Conservation (phyloP, 306 rosid species). For the Spatholobus suberectus region DNA sequence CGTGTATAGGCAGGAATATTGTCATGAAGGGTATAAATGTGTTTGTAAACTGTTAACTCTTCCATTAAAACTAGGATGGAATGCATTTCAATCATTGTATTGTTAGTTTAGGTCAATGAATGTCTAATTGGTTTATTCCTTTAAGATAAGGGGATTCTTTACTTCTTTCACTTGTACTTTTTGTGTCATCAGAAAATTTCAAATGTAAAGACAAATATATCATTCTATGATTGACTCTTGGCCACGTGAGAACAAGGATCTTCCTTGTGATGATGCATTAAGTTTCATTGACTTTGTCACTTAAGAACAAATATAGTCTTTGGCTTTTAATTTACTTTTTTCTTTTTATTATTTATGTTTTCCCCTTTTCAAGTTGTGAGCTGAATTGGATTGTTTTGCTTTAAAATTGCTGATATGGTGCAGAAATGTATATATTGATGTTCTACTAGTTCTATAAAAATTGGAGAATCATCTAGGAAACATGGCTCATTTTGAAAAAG, state of each 20-base stretch:
- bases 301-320: not conserved
- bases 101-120: not conserved
- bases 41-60: not conserved
- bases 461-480: slow-evolving; percentile 42
- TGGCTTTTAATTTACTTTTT: slow-evolving; percentile 17
- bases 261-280: not conserved
- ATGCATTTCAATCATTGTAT: slow-evolving; percentile 2
- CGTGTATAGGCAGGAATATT: not conserved
- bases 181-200: not conserved
- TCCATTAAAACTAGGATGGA: not conserved
- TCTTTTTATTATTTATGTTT: not conserved
- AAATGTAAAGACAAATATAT: not conserved
- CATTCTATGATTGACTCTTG: not conserved
- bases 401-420: slow-evolving; percentile 6
- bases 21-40: not conserved
- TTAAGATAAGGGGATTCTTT: not conserved
- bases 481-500: slow-evolving; percentile 67
- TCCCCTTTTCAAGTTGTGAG: not conserved
- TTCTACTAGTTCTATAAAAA: not conserved
- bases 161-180: not conserved
- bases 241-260: not conserved
- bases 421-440: slow-evolving; percentile 1
- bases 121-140: slow-evolving; percentile 21
- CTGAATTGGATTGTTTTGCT: slow-evolving; percentile 22
- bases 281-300: slow-evolving; percentile 33